Evolutionary conservation across 78 protist genomes (phyloP).

Genomic region (Dictyostelium capitatum): DNA sequence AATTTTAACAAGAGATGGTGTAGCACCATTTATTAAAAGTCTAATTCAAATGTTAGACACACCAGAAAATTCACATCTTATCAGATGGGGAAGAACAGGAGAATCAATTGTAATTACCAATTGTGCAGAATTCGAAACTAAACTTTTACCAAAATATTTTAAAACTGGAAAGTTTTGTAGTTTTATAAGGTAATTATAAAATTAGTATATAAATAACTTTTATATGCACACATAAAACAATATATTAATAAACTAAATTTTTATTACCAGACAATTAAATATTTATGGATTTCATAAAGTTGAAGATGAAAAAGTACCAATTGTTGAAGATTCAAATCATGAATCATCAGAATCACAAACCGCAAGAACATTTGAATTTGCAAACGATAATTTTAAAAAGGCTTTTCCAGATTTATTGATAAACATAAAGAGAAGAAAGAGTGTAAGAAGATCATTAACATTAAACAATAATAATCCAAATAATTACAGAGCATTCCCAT

Average conservation of each 20-base stretch:
- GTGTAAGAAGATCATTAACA: slow-evolving; percentile 67
- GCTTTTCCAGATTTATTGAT: slow-evolving; percentile 46
- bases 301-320: slow-evolving; percentile 65
- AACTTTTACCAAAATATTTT: slow-evolving; percentile 70
- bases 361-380: slow-evolving; percentile 78
- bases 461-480: slow-evolving; percentile 73
- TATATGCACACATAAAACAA: too few species aligned
- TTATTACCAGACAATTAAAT: slow-evolving; percentile 70
- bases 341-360: slow-evolving; percentile 72
- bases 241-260: too few species aligned
- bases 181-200: slow-evolving; percentile 70
- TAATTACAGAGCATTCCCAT: slow-evolving; percentile 35
- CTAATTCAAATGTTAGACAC: slow-evolving; percentile 69
- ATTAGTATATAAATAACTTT: too few species aligned
- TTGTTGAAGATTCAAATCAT: slow-evolving; percentile 19
- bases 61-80: slow-evolving; percentile 57
- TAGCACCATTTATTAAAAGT: slow-evolving; percentile 80
- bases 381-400: slow-evolving; percentile 63
- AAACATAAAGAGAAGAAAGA: slow-evolving; percentile 69
- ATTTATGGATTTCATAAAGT: slow-evolving; percentile 77
- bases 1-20: slow-evolving; percentile 73
- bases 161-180: slow-evolving; percentile 82
- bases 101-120: slow-evolving; percentile 70
- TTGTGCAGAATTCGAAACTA: slow-evolving; percentile 77
- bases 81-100: slow-evolving; percentile 67